phyloP scores from a whole-genome alignment of 352 stramenopile genomes.

The Phytophthora syringae region DNA sequence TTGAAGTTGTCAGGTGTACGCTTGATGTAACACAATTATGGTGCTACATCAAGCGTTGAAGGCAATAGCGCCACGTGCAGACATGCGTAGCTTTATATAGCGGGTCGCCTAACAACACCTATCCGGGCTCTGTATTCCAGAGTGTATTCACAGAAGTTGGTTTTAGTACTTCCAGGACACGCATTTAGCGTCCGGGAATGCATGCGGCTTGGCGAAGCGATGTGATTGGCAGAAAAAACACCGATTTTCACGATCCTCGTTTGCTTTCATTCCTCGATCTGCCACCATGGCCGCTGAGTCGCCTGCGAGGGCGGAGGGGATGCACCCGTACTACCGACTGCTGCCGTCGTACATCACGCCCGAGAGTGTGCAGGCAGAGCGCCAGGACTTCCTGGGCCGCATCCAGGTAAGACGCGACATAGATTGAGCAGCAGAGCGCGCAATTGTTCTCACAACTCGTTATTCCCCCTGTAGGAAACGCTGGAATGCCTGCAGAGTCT shows the following conservation, averaged over 20 bases:
- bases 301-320: background rate
- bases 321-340: constrained; percentile 66
- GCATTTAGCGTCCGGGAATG: too few species aligned
- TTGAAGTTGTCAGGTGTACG: too few species aligned
- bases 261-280: constrained; percentile 9
- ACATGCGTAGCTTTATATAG: too few species aligned
- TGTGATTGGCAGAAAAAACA: constrained; percentile 17
- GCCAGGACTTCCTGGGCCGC: constrained; percentile 51
- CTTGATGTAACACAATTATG: too few species aligned
- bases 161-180: too few species aligned
- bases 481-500: constrained; percentile 42
- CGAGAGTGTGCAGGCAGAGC: constrained; percentile 45
- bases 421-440: background rate
- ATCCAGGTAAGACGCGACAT: constrained; percentile 33
- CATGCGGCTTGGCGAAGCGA: too few species aligned
- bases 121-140: too few species aligned
- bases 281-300: constrained; percentile 11
- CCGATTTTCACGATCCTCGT: background rate
- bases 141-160: too few species aligned
- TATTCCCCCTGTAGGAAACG: constrained; percentile 39
- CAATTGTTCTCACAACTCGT: background rate
- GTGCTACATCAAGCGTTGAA: too few species aligned
- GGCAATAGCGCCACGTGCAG: too few species aligned
- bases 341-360: constrained; percentile 64
- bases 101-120: too few species aligned